Base-by-base conservation (phyloP, 768 basidiomycete genomes). In the Mycena rebaudengoi region DNA sequence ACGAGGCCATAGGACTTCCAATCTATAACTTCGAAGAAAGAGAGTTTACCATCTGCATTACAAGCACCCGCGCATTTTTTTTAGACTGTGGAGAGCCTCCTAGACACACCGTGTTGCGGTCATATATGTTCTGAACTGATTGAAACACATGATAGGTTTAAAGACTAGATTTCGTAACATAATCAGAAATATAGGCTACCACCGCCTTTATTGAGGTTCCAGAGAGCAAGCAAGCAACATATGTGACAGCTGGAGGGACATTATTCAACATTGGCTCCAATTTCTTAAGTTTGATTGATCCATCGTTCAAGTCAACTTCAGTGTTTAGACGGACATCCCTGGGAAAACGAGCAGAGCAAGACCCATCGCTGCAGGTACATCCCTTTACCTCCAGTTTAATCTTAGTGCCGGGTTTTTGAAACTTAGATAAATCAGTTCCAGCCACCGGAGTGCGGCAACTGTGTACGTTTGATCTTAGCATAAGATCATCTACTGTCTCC, bases 291-390 rank as follows among this genome's bases (percentile, higher is more conserved):
- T 66, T 52, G 5, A 79, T 48, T 16, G 60, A 55, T 20, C 77
- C 78, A 28, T 64, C 71, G 1, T 71, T 60, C 2, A 48, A 21
- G 63, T 79, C 76, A 12, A 80, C 64, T 16, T 30, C 16, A 10
- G 77, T 76, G 4, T 67, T 23, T 3, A 32, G 7, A 48, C 54
- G 56, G 1, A 69, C 54, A 3, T 55, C 32, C 21, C 77, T 37
- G 3, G 80, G 81, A 73, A 80, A 80, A 0, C 77, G 44, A 2
- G 75, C 69, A 60, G 71, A 75, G 57, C 80, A 80, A 21, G 52
- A 68, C 12, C 70, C 68, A 50, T 69, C 68, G 53, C 74, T 72
- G 33, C 75, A 74, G 26, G 70, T 65, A 32, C 78, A 78, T 5
- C 71, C 70, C 33, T 46, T 61, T 1, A 37, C 60, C 62, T 30